A percentile compares a stretch with the other conserved stretches of the same genome.
Evolutionary conservation across 2,329 filamentous ascomycete species (phyloP).

Genomic region (Fusarium sp.): DNA sequence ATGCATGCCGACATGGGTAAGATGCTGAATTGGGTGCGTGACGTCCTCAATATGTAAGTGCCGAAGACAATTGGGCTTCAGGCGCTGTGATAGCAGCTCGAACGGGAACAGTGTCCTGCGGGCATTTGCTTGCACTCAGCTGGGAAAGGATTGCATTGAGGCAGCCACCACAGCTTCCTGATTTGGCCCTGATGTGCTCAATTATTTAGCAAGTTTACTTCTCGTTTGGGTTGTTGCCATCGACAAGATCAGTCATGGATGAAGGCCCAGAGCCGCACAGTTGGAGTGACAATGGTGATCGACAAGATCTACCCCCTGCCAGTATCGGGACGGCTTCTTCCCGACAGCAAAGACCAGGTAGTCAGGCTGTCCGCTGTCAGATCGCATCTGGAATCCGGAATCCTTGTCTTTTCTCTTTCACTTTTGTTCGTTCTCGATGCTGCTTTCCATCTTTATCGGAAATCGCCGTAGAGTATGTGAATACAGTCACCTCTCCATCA

Average conservation of each 20-base stretch:
- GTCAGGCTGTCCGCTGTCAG: slow-evolving; percentile 26
- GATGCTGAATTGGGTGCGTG: slow-evolving; percentile 22
- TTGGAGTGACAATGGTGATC: slow-evolving; percentile 41
- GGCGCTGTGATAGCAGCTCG: slow-evolving; percentile 25
- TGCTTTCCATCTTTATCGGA: slow-evolving; percentile 5
- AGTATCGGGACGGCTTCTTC: slow-evolving; percentile 39
- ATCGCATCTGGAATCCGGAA: slow-evolving; percentile 27
- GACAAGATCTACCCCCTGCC: slow-evolving; percentile 49
- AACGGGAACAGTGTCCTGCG: slow-evolving; percentile 35
- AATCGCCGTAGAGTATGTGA: slow-evolving; percentile 1
- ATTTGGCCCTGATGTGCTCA: slow-evolving; percentile 13
- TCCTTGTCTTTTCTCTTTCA: neutral
- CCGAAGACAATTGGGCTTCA: slow-evolving; percentile 20
- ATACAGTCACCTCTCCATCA: neutral
- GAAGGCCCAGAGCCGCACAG: slow-evolving; percentile 43
- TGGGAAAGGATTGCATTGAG: slow-evolving; percentile 19
- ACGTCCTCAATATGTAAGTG: slow-evolving; percentile 36
- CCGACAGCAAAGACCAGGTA: slow-evolving; percentile 36
- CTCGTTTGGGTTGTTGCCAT: slow-evolving; percentile 17
- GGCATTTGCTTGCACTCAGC: slow-evolving; percentile 28
- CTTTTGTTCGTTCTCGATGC: neutral
- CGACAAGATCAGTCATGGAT: slow-evolving; percentile 11
- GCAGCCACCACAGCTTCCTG: slow-evolving; percentile 22
- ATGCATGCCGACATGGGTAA: slow-evolving; percentile 24
- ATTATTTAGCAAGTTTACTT: slow-evolving; percentile 5